Evolutionary conservation across 1,284 basidiomycete genomes (phyloP).

Genomic region (Trichosporon inkin): DNA sequence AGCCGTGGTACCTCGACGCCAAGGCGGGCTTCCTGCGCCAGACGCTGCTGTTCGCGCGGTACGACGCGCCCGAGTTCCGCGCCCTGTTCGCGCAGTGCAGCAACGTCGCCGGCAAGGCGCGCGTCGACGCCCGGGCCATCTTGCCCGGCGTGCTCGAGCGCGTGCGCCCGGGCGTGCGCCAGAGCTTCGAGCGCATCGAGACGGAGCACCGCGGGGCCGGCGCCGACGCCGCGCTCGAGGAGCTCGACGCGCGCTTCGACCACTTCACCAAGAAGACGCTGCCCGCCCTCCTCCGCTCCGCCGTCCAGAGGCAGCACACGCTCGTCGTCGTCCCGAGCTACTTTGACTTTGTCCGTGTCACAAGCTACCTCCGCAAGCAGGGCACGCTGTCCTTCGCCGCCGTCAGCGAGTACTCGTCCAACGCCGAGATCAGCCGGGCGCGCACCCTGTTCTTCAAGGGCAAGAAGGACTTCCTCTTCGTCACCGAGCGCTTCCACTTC

Average conservation of each 20-base stretch:
- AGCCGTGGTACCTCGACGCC: conserved; percentile 94
- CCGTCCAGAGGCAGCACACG: conserved; percentile 82
- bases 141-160: conserved; percentile 62
- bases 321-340: conserved; percentile 89
- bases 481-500: conserved; percentile 97
- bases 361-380: conserved; percentile 75
- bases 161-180: conserved; percentile 73
- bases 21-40: conserved; percentile 79
- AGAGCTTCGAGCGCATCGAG: conserved; percentile 55
- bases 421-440: conserved; percentile 87
- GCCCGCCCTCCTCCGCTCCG: conserved; percentile 77
- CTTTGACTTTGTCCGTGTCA: conserved; percentile 91
- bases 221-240: conserved; percentile 62
- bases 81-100: conserved; percentile 70
- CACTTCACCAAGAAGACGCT: conserved; percentile 85
- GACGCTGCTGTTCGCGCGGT: conserved; percentile 79
- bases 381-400: conserved; percentile 69
- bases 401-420: conserved; percentile 92
- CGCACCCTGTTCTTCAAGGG: conserved; percentile 88
- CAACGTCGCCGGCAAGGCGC: conserved; percentile 80
- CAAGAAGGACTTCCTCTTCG: conserved; percentile 76
- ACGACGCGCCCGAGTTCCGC: conserved; percentile 84
- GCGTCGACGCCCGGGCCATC: conserved; percentile 55
- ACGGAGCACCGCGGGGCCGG: conserved; percentile 29
- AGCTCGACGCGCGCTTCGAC: conserved; percentile 79